phyloP scores from a whole-genome alignment of 1,284 basidiomycete species.

The Sporisorium scitamineum region DNA sequence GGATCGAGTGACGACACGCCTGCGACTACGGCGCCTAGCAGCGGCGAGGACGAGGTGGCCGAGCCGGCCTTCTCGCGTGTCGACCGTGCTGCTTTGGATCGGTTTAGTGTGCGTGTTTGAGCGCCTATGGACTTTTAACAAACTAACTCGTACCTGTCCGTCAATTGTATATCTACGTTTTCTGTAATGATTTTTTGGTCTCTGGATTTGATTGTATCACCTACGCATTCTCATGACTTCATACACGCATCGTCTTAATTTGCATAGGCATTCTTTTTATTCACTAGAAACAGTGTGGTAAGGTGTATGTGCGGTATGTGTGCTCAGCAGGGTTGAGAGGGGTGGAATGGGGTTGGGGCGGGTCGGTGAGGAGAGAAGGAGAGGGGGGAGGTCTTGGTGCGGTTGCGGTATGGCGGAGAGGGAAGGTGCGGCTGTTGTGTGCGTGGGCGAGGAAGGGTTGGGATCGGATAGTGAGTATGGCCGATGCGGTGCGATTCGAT shows the following conservation, averaged over 20 bases:
- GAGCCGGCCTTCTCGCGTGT: constrained; percentile 36
- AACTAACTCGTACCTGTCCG: not conserved
- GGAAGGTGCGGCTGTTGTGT: too few species aligned
- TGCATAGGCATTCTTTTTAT: not conserved
- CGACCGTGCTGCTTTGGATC: constrained; percentile 45
- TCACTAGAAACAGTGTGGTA: too few species aligned
- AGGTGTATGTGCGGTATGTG: not conserved
- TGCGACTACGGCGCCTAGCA: constrained; percentile 21
- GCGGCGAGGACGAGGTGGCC: constrained; percentile 15
- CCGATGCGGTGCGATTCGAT: too few species aligned
- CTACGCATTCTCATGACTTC: not conserved
- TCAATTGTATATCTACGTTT: not conserved
- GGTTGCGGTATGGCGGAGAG: too few species aligned
- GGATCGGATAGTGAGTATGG: too few species aligned
- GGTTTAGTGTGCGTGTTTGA: constrained; percentile 45
- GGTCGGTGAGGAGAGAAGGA: too few species aligned
- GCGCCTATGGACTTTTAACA: not conserved
- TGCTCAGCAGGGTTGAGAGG: too few species aligned
- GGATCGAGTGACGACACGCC: constrained; percentile 42
- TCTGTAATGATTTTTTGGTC: not conserved
- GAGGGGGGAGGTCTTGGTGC: too few species aligned
- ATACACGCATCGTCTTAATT: not conserved
- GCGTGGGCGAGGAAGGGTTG: too few species aligned
- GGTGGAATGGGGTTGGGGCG: too few species aligned
- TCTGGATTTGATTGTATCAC: not conserved